Evolutionary conservation across 2,329 filamentous ascomycete species (phyloP), one percentile per base, ranked within the genome.

Genomic region (Aspergillus terreus): DNA sequence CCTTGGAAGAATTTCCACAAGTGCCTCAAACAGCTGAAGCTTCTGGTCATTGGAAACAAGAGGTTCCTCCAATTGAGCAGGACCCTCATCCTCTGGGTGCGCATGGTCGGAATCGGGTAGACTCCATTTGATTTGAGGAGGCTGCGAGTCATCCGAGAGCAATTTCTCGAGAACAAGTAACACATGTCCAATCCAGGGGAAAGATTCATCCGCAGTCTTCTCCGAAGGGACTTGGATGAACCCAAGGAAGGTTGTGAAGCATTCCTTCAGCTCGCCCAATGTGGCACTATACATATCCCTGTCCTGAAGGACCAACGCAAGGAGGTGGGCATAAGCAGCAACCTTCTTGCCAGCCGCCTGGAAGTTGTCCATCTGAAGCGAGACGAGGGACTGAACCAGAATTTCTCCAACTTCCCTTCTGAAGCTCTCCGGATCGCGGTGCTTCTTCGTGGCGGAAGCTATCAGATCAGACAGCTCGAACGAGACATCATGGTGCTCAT

Each of bases 381-480:
- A 86, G 44, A 95, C 86, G 11, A 99, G 76, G 1, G 91, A 95
- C 62, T 88, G 86, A 4, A 92, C 86, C 43, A 99, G 76, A 0
- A 91, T 95, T 46, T 86, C 83, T 14, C 89, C 91, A 59, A 95
- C 87, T 50, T 94, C 88, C 55, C 84, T 82, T 38, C 86, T 81
- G 72, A 64, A 79, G 63, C 70, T 80, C 60, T 70, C 80, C 58
- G 70, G 82, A 67, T 81, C 84, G 64, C 66, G 81, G 59, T 74
- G 86, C 63, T 83, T 86, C 27, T 77, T 74, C 7, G 83, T 82
- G 21, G 90, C 86, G 3, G 86, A 85, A 35, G 82, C 82, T 49
- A 99, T 92, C 17, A 99, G 78, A 62, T 96, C 92, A 0, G 91
- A 84, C 44, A 99, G 78, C 64, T 97, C 92, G 61, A 96, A 94